Evolutionary conservation across 345 rosid species (phyloP), one percentile per base, ranked within the genome.

Genomic region (Moringa oleifera): DNA sequence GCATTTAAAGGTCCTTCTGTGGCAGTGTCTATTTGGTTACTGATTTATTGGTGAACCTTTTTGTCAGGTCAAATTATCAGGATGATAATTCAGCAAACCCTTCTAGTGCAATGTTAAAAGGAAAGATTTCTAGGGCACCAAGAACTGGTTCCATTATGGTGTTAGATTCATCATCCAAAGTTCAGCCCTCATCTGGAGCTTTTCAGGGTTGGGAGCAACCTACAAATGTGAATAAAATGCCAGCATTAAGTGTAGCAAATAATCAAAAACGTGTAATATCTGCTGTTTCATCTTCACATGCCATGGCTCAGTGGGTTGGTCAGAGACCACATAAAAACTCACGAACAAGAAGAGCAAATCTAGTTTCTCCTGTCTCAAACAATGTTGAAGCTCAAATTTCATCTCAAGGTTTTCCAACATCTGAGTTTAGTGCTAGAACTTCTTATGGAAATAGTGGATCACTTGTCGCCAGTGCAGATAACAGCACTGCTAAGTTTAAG

Each of bases 221-320:
- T 67, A 55, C 69, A 68, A 81, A 72, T 77, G 61, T 69, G 61
- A 73, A 71, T 73, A 85, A 75, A 64, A 60, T 77, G 33, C 60
- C 64, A 59, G 62, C 69, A 20, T 67, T 67, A 50, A 81, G 77
- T 68, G 45, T 70, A 68, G 69, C 75, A 54, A 78, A 73, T 71
- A 73, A 71, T 73, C 70, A 76, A 73, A 83, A 67, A 63, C 73
- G 69, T 69, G 70, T 71, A 20, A 46, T 66, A 46, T 63, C 85
- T 64, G 58, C 84, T 51, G 79, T 81, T 73, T 81, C 96, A 46
- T 73, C 97, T 73, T 79, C 91, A 52, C 88, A 74, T 64, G 78
- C 92, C 24, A 88, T 88, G 85, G 84, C 96, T 57, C 87, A 88
- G 58, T 94, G 99, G 97, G 93, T 69, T 61, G 91, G 97, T 73